A percentile compares a stretch with the other conserved stretches of the same genome.
Evolutionary conservation across 2,329 filamentous ascomycete genomes (phyloP).

Genomic region (Colletotrichum acutatum): DNA sequence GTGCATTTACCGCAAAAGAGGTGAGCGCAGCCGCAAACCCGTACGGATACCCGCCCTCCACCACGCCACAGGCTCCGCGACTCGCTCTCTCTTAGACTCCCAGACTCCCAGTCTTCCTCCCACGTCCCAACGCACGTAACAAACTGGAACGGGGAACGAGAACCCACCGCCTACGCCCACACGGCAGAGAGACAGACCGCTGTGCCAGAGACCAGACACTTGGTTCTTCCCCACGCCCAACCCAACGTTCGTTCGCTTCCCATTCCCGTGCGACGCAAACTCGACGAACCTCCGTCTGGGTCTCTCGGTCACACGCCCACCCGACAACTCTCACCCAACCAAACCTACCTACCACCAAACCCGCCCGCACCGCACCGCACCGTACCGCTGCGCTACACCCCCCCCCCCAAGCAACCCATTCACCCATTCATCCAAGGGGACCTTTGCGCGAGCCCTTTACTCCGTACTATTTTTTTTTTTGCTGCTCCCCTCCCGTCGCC

Average conservation of each 20-base stretch:
- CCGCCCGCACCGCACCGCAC: not conserved
- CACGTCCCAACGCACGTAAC: not conserved
- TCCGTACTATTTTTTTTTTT: not conserved
- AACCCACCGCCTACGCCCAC: not conserved
- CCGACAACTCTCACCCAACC: not conserved
- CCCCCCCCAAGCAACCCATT: conserved; percentile 3
- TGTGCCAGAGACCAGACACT: not conserved
- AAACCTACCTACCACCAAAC: not conserved
- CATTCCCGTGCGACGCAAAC: conserved; percentile 26
- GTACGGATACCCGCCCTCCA: not conserved
- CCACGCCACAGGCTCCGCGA: not conserved
- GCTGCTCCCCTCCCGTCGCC: not conserved
- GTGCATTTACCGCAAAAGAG: conserved; percentile 14
- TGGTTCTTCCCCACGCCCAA: conserved; percentile 26
- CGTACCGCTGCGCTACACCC: conserved; percentile 6
- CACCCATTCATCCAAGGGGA: conserved; percentile 11
- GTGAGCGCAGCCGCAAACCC: not conserved
- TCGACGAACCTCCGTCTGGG: conserved; percentile 15
- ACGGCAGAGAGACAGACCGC: not conserved
- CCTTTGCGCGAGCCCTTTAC: not conserved
- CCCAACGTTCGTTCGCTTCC: conserved; percentile 25
- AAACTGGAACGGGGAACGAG: not conserved
- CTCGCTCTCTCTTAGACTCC: no score
- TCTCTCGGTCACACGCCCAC: not conserved
- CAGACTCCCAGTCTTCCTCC: no score